Base-by-base conservation (phyloP, 257 asterid species). In the Jacaranda mimosifolia region DNA sequence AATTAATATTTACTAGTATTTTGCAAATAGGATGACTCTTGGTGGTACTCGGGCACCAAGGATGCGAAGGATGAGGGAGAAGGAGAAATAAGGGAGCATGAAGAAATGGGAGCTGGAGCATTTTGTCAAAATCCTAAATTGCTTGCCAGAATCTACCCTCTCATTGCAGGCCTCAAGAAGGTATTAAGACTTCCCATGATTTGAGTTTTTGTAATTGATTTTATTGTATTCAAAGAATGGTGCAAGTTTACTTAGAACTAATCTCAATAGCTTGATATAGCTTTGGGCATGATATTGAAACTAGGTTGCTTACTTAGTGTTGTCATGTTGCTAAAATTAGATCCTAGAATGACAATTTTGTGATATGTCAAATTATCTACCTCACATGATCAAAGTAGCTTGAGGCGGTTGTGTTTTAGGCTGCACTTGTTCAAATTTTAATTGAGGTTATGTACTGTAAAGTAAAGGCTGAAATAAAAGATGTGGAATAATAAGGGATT, bases 151-250 rank as follows among this genome's bases (percentile, higher is more conserved):
- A 4, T 87, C 87, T 36, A 46, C 85, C 11, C 87, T 89, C 46
- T 98, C 98, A 48, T 86, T 94, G 82, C 98, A 94, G 98, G 98
- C 70, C 82, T 94, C 42, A 91, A 98, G 99, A 94, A 94, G 98
- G 98, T 94, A 84, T 59, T 53, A 10, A 7, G 70, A 76, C 42
- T 36, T 71, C 11, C 26, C 38, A 52, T 7, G 63, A 56, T 45
- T 82, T 65, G 39, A 49, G 18, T 42, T 17, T 55, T 2, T 32
- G 60, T 64, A 10, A 6, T 40, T 3, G 0, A 56, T 49, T 26
- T 52, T 57, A n/a, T 7, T 69, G 55, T 14, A 0, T 53, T 4
- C 32, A 26, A 26, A 26, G 32, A 4, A 38, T 21, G 14, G 13
- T 58, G n/a, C 64, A 65, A 39, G 12, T 43, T 36, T 48, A 26